Percentiles rank a stretch among this genome's conserved stretches.
Conservation (phyloP, 805 yeast species). For the Cyberlindnera maritima region DNA sequence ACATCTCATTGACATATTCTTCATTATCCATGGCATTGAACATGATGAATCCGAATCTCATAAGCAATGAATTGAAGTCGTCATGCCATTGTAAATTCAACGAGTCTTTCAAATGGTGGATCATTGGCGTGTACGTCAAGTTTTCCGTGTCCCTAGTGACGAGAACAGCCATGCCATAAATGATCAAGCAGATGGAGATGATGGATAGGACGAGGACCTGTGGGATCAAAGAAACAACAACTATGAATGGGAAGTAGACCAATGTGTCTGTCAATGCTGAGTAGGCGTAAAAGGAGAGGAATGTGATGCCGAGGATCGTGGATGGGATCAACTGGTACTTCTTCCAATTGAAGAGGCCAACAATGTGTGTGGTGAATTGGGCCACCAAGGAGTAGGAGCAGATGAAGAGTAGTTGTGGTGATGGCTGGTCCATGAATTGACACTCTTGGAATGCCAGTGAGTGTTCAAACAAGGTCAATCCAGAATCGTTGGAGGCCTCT, state of each 20-base stretch:
- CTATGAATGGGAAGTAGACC: slow-evolving; percentile 50
- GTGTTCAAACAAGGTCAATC: slow-evolving; percentile 71
- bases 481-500: slow-evolving; percentile 59
- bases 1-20: slow-evolving; percentile 60
- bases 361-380: slow-evolving; percentile 60
- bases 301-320: slow-evolving; percentile 51
- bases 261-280: slow-evolving; percentile 41
- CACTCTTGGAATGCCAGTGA: slow-evolving; percentile 76
- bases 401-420: slow-evolving; percentile 48
- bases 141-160: slow-evolving; percentile 44
- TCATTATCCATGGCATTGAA: slow-evolving; percentile 66
- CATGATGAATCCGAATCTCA: slow-evolving; percentile 59
- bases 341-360: slow-evolving; percentile 53
- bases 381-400: slow-evolving; percentile 55
- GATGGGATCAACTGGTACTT: slow-evolving; percentile 63
- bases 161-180: slow-evolving; percentile 57
- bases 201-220: slow-evolving; percentile 55
- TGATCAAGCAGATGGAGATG: slow-evolving; percentile 47
- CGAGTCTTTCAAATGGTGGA: slow-evolving; percentile 37
- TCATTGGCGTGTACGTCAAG: slow-evolving; percentile 34
- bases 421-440: slow-evolving; percentile 48
- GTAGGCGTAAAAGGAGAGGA: slow-evolving; percentile 46
- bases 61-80: slow-evolving; percentile 63
- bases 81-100: slow-evolving; percentile 42
- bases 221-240: slow-evolving; percentile 62